These are phyloP conservation scores for Elsinoe fawcettii DNA, from an alignment of 2,329 filamentous ascomycete genomes.

Conservation along the genomic window DNA sequence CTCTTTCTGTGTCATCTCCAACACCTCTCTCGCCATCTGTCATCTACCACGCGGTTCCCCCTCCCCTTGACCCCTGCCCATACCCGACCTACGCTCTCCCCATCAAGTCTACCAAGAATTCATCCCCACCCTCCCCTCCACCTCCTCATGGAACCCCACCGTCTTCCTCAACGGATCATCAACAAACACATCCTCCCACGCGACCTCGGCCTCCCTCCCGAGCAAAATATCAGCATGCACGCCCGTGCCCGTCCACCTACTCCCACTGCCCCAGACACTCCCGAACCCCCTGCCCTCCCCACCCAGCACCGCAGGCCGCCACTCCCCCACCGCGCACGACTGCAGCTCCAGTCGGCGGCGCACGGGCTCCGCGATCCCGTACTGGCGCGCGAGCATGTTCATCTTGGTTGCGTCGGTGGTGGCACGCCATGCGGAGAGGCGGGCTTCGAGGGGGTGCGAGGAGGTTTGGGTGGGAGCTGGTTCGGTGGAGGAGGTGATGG, in stretches of 20 bases:
- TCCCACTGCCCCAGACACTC: constrained; percentile 7
- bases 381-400: constrained; percentile 76
- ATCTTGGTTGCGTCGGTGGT: constrained; percentile 85
- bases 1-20: background rate
- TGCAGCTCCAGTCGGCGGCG: constrained; percentile 91
- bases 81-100: too few species aligned
- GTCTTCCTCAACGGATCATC: constrained; percentile 65
- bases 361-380: constrained; percentile 87
- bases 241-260: constrained; percentile 39
- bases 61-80: background rate
- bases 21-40: too few species aligned
- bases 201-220: constrained; percentile 67
- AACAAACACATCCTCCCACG: constrained; percentile 89
- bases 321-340: constrained; percentile 72
- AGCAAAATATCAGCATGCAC: constrained; percentile 85
- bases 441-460: constrained; percentile 82
- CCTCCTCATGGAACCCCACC: constrained; percentile 78
- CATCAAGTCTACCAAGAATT: constrained; percentile 41
- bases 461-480: constrained; percentile 40
- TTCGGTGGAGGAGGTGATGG: constrained; percentile 38
- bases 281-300: constrained; percentile 38
- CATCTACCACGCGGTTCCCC: too few species aligned
- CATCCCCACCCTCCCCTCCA: constrained; percentile 89
- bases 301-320: constrained; percentile 64
- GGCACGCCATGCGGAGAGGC: constrained; percentile 80